Evolutionary conservation across 768 basidiomycete species (phyloP).

Genomic region (Macrolepiota fuliginosa): DNA sequence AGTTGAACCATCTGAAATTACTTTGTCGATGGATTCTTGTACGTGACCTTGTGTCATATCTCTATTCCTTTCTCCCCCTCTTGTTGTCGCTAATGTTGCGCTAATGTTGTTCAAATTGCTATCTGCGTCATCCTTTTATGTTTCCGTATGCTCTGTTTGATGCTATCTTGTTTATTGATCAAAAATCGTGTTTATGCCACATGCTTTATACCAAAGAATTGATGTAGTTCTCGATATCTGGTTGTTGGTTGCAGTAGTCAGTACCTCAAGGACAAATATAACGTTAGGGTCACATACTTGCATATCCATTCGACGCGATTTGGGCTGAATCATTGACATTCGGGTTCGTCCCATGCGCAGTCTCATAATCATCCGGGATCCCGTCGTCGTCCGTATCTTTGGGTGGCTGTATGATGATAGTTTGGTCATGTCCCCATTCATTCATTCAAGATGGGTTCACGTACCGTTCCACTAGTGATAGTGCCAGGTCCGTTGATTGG

Average conservation of each 20-base stretch:
- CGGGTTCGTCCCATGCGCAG: constrained; percentile 29
- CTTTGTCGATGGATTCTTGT: neutral
- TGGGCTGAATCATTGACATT: constrained; percentile 27
- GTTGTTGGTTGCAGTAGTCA: neutral
- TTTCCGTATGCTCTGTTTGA: neutral
- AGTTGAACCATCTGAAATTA: neutral
- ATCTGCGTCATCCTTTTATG: neutral
- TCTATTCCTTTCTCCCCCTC: neutral
- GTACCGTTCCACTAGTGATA: constrained; percentile 28
- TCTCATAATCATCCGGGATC: constrained; percentile 32
- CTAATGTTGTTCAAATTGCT: neutral
- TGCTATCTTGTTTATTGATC: neutral
- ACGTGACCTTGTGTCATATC: neutral
- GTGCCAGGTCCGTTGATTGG: constrained; percentile 32
- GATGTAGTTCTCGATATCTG: constrained; percentile 35
- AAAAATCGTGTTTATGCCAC: neutral
- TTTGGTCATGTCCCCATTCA: neutral
- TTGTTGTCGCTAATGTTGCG: neutral
- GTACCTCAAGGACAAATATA: neutral
- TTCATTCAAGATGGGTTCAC: constrained; percentile 9
- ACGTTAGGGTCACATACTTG: constrained; percentile 22
- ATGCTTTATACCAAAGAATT: constrained; percentile 27
- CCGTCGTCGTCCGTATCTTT: constrained; percentile 30
- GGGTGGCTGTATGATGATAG: constrained; percentile 19
- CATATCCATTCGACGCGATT: constrained; percentile 33